phyloP scores from a whole-genome alignment of 768 basidiomycete genomes.

The Sarcomyxa edulis region DNA sequence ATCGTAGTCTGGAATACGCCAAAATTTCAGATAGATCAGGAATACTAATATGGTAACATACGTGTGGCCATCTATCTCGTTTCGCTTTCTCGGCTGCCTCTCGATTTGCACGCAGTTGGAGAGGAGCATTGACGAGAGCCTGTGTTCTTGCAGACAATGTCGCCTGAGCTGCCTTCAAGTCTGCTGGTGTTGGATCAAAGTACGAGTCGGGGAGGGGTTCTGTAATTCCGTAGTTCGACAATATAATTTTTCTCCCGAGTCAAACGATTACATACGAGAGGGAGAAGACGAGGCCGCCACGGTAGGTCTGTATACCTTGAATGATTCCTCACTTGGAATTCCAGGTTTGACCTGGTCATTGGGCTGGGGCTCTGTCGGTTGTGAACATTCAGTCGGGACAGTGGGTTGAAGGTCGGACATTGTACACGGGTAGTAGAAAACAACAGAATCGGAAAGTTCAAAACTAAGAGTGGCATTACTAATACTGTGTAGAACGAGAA shows the following conservation, averaged over 20 bases:
- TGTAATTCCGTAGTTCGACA: too few species aligned
- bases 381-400: too few species aligned
- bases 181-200: constrained; percentile 66
- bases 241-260: too few species aligned
- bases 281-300: too few species aligned
- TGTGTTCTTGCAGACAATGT: constrained; percentile 56
- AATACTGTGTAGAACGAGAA: too few species aligned
- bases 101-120: constrained; percentile 58
- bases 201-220: constrained; percentile 65
- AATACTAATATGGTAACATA: constrained; percentile 24
- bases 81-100: constrained; percentile 59
- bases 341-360: constrained; percentile 1
- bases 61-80: constrained; percentile 68
- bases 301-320: constrained; percentile 48
- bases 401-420: too few species aligned
- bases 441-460: too few species aligned
- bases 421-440: too few species aligned
- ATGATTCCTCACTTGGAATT: constrained; percentile 12
- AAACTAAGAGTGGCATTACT: too few species aligned
- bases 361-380: too few species aligned
- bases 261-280: too few species aligned
- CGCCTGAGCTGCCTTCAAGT: constrained; percentile 64
- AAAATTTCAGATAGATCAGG: neutral
- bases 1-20: constrained; percentile 62
- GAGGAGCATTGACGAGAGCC: constrained; percentile 62